Evolutionary conservation across 202 grass and related monocot genomes (phyloP).

Genomic region (Zoysia matrella): DNA sequence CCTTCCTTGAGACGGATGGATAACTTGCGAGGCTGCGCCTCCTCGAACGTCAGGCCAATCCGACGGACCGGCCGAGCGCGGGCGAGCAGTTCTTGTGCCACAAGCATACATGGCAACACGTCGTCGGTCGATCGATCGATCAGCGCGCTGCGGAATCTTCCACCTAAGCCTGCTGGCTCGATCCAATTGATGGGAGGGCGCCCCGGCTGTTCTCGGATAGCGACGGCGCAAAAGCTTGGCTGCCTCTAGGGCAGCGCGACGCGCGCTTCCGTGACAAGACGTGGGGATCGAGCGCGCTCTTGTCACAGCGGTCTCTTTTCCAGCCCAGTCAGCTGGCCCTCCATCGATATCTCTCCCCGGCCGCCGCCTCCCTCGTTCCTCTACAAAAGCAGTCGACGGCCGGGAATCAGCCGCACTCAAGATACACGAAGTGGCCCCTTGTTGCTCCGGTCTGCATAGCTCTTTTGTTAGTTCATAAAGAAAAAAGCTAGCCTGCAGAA

Average conservation of each 20-base stretch:
- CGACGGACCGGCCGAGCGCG: background rate
- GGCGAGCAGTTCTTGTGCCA: slow-evolving; percentile 20
- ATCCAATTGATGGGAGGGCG: background rate
- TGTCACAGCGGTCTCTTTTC: slow-evolving; percentile 25
- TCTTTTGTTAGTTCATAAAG: background rate
- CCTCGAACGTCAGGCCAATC: slow-evolving; percentile 9
- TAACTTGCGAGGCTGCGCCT: slow-evolving; percentile 42
- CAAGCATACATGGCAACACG: slow-evolving; percentile 43
- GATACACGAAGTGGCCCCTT: background rate
- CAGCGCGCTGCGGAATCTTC: slow-evolving; percentile 29
- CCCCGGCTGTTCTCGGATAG: no score
- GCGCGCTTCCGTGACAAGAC: slow-evolving; percentile 19
- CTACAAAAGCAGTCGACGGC: slow-evolving; percentile 32
- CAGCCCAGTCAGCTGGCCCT: background rate
- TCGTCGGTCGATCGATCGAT: background rate
- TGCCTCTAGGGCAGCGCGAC: background rate
- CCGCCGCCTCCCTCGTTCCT: background rate
- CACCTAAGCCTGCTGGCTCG: slow-evolving; percentile 16
- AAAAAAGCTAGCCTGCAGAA: background rate
- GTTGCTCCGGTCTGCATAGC: background rate
- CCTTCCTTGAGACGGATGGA: slow-evolving; percentile 6
- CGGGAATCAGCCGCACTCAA: background rate
- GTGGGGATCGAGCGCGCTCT: slow-evolving; percentile 8
- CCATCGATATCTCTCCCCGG: background rate
- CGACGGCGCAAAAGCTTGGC: background rate